Percentiles rank a stretch among this genome's conserved stretches.
These are phyloP conservation scores for Lycium barbarum DNA, from an alignment of 257 asterid species.

Conservation along the genomic window DNA sequence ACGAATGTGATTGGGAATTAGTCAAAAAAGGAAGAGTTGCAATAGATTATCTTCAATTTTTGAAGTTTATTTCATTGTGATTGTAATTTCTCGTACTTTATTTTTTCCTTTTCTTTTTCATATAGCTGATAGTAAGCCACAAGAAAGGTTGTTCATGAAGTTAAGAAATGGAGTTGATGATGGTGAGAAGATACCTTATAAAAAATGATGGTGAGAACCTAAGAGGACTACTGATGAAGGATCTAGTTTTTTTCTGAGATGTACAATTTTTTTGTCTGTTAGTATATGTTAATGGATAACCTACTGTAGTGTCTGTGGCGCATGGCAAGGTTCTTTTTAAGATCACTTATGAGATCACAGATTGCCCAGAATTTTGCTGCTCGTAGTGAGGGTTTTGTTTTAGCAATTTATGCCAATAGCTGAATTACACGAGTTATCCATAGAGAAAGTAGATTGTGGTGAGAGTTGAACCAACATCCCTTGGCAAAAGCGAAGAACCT, in stretches of 20 bases:
- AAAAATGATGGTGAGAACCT: neutral
- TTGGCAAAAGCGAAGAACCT: constrained; percentile 16
- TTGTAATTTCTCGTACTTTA: neutral
- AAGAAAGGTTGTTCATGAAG: constrained; percentile 10
- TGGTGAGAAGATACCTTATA: neutral
- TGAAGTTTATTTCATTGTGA: neutral
- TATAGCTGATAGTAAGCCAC: constrained; percentile 11
- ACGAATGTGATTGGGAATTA: constrained; percentile 12
- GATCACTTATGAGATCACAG: neutral
- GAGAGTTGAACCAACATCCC: neutral
- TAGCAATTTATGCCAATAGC: constrained; percentile 17
- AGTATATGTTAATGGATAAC: neutral
- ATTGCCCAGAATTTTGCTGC: constrained; percentile 9
- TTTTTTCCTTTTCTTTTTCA: neutral
- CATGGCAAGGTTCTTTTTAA: constrained; percentile 2
- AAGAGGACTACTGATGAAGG: neutral
- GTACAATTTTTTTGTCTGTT: neutral
- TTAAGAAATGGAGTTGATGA: constrained; percentile 4
- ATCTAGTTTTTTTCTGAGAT: neutral
- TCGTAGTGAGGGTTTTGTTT: constrained; percentile 19
- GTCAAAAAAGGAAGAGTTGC: neutral
- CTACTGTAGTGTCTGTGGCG: neutral
- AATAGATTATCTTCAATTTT: neutral
- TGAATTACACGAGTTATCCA: constrained; percentile 5
- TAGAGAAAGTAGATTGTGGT: neutral